phyloP scores from a whole-genome alignment of 2,329 filamentous ascomycete genomes.

The Zymoseptoria pseudotritici region DNA sequence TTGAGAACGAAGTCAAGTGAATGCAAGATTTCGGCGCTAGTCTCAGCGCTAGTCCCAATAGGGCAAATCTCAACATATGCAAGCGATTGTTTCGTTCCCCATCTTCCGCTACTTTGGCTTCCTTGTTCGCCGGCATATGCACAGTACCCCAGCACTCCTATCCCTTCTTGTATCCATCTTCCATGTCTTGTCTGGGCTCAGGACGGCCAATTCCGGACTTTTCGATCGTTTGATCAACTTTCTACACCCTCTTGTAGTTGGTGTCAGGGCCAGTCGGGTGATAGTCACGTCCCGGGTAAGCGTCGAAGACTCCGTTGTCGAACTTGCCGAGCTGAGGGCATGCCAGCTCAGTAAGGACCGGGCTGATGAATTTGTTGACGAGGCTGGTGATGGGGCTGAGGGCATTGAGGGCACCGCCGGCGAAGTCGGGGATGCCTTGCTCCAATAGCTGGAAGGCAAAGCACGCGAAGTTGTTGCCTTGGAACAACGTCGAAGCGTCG shows the following conservation, averaged over 20 bases:
- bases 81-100: background rate
- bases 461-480: conserved; percentile 32
- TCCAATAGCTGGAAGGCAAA: conserved; percentile 30
- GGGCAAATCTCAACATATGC: background rate
- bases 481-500: conserved; percentile 9
- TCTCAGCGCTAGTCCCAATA: background rate
- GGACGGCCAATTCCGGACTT: background rate
- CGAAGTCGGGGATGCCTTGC: conserved; percentile 27
- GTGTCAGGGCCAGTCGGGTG: conserved; percentile 14
- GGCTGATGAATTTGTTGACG: conserved; percentile 10
- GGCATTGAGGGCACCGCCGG: conserved; percentile 3
- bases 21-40: background rate
- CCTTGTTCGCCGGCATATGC: background rate
- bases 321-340: conserved; percentile 17
- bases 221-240: background rate
- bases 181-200: background rate
- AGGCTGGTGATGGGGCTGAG: conserved; percentile 9
- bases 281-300: conserved; percentile 18
- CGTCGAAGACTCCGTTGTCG: conserved; percentile 9
- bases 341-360: conserved; percentile 9
- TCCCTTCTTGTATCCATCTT: background rate
- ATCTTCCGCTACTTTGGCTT: background rate
- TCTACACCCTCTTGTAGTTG: conserved; percentile 7
- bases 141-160: background rate
- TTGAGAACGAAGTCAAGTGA: background rate